Evolutionary conservation across 352 stramenopile genomes (phyloP).

Genomic region (Labyrinthula sp.): DNA sequence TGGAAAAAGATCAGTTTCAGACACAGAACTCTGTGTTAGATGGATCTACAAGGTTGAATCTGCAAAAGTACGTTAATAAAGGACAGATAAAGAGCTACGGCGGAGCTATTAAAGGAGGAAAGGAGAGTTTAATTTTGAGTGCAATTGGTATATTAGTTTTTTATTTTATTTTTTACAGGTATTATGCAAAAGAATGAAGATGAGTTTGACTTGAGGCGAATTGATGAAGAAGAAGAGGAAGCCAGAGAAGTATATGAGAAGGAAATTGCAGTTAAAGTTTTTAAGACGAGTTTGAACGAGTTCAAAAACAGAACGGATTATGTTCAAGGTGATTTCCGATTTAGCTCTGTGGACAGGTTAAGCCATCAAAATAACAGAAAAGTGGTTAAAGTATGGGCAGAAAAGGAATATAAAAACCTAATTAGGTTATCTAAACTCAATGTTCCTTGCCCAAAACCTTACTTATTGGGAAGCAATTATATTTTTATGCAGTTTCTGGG

Average conservation of each 20-base stretch:
- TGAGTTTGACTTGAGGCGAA: too few species aligned
- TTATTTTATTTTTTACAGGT: too few species aligned
- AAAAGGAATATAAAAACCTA: conserved; percentile 98
- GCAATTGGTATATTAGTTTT: too few species aligned
- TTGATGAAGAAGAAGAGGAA: background rate
- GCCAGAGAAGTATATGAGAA: background rate
- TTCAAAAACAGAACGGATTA: conserved; percentile 99
- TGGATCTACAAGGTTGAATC: conserved; percentile 43
- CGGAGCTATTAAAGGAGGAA: conserved; percentile 91
- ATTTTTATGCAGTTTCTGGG: conserved; percentile 98
- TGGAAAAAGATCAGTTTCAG: conserved; percentile 22
- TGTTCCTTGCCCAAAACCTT: conserved; percentile 65
- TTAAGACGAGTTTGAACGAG: conserved; percentile 86
- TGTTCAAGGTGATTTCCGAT: conserved; percentile 52
- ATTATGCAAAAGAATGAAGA: too few species aligned
- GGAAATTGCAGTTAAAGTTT: conserved; percentile 56
- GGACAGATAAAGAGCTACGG: conserved; percentile 85
- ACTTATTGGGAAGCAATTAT: conserved; percentile 83
- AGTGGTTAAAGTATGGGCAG: conserved; percentile 97
- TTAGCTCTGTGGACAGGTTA: conserved; percentile 43
- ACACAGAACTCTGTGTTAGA: conserved; percentile 49
- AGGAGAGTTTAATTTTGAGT: conserved; percentile 98
- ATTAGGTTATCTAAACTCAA: conserved; percentile 60
- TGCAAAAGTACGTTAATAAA: conserved; percentile 91
- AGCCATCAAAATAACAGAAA: conserved; percentile 73